Conservation (phyloP, 2,329 filamentous ascomycete species). For the Pseudogymnoascus sp. region DNA sequence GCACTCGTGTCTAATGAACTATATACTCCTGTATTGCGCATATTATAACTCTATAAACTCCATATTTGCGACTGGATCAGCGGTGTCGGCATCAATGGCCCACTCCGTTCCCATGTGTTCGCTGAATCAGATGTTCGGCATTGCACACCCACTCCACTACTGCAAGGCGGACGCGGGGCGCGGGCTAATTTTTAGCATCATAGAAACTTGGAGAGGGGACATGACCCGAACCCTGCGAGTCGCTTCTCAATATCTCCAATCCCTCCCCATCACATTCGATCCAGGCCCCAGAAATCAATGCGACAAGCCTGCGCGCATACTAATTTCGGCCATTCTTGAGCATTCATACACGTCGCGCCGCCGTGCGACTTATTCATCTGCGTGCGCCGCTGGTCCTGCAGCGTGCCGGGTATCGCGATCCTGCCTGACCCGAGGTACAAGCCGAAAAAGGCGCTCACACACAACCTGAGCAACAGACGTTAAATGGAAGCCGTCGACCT, state of each 20-base stretch:
- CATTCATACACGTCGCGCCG: constrained; percentile 1
- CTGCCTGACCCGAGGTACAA: constrained; percentile 10
- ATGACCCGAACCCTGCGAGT: constrained; percentile 4
- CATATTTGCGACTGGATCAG: background rate
- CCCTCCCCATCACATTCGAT: background rate
- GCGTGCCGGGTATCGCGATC: constrained; percentile 1
- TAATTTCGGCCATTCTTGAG: background rate
- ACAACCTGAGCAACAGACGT: constrained; percentile 8
- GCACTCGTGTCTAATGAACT: background rate
- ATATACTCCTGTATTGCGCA: background rate
- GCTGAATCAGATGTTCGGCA: constrained; percentile 6
- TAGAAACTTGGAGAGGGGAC: constrained; percentile 5
- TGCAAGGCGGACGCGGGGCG: constrained; percentile 1
- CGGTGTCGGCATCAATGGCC: background rate
- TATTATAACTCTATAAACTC: background rate
- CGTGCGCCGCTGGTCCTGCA: constrained; percentile 9
- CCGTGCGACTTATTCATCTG: constrained; percentile 1
- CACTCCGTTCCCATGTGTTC: constrained; percentile 2
- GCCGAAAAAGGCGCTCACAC: constrained; percentile 3
- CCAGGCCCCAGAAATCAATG: background rate
- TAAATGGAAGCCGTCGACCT: constrained; percentile 28
- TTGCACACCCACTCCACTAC: constrained; percentile 7
- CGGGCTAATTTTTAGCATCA: constrained; percentile 6
- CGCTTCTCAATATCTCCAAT: background rate
- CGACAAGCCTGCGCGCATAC: constrained; percentile 1